A percentile compares a stretch with the other conserved stretches of the same genome.
Evolutionary conservation across 108 stramenopile genomes (phyloP).

Genomic region (Halocafeteria seosinensis): DNA sequence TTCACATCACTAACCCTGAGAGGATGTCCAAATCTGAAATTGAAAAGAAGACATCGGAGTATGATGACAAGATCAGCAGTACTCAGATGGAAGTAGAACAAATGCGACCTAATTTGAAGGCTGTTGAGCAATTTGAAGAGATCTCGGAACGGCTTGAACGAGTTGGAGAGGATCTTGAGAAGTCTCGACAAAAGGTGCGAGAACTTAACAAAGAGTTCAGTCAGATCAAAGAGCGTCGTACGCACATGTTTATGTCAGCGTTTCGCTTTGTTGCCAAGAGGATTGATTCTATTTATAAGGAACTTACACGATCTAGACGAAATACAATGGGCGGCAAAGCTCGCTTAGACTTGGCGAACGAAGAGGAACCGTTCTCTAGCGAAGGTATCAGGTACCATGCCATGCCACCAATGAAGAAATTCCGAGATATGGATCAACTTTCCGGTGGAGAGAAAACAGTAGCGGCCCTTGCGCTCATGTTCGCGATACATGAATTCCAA

Average conservation of each 20-base stretch:
- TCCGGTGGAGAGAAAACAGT: constrained; percentile 99
- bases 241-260: constrained; percentile 62
- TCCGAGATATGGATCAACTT: constrained; percentile 95
- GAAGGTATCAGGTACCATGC: constrained; percentile 88
- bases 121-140: constrained; percentile 58
- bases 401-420: constrained; percentile 96
- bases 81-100: constrained; percentile 57
- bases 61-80: constrained; percentile 46
- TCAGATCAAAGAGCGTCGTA: too few species aligned
- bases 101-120: constrained; percentile 90
- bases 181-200: too few species aligned
- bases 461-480: constrained; percentile 85
- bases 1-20: constrained; percentile 30
- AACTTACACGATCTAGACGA: constrained; percentile 69
- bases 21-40: constrained; percentile 17
- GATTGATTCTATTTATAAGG: constrained; percentile 76
- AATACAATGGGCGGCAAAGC: constrained; percentile 83
- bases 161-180: too few species aligned
- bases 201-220: too few species aligned
- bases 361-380: constrained; percentile 52
- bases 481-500: constrained; percentile 85
- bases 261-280: constrained; percentile 65
- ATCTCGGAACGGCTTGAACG: constrained; percentile 44
- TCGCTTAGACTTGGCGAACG: constrained; percentile 61
- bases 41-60: constrained; percentile 26